Conservation (phyloP, 345 rosid species). For the Eucalyptus erythrocorys region DNA sequence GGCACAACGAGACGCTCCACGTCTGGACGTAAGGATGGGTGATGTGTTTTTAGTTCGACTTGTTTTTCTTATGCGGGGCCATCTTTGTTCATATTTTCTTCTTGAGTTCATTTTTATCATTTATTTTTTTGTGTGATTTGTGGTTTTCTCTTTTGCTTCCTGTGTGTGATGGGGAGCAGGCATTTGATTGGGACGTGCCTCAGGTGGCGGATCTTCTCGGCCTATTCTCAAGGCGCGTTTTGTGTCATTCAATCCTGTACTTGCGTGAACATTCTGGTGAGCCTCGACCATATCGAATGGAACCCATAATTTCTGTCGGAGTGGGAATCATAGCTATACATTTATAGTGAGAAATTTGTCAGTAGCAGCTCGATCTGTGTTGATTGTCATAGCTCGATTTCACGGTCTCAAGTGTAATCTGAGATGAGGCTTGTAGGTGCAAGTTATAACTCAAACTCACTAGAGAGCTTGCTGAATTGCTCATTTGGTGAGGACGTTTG, state of each 20-base stretch:
- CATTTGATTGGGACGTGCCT: slow-evolving; percentile 1
- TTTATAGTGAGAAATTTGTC: no score
- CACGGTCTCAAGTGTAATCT: no score
- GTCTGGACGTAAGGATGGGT: neutral
- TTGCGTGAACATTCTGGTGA: neutral
- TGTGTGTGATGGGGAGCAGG: no score
- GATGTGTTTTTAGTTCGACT: neutral
- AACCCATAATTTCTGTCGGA: no score
- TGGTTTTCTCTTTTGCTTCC: accelerated
- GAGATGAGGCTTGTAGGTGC: neutral
- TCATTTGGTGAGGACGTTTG: neutral
- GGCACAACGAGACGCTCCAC: neutral
- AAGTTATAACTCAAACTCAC: neutral
- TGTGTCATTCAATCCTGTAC: neutral
- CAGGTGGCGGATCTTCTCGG: slow-evolving; percentile 11
- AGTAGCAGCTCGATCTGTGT: no score
- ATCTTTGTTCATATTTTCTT: no score
- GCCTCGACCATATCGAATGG: neutral
- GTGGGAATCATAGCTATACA: no score
- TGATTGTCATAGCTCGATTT: no score
- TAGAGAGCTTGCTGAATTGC: neutral
- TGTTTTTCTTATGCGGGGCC: neutral
- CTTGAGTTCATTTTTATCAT: no score
- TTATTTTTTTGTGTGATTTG: accelerated
- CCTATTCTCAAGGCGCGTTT: neutral